Evolutionary conservation across 164 flowering plant species (phyloP).

Genomic region (Warburgia ugandensis): DNA sequence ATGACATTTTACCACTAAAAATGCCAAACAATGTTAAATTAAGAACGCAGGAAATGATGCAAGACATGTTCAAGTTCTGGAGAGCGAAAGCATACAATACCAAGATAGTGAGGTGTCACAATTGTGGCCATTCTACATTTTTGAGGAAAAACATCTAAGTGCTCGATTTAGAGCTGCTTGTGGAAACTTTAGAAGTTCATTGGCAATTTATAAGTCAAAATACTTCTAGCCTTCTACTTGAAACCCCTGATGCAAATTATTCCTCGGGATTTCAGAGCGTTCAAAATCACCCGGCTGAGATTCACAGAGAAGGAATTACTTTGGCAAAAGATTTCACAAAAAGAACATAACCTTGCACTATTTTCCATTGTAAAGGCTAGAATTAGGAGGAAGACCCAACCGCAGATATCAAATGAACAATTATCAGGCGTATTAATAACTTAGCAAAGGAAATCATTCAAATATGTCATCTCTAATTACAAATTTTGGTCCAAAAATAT

Average conservation of each 20-base stretch:
- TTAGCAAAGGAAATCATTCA: neutral
- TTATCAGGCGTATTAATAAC: neutral
- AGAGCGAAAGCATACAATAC: neutral
- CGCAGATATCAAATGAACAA: too few species aligned
- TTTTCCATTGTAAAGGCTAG: too few species aligned
- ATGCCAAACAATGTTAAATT: neutral
- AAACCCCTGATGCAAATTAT: too few species aligned
- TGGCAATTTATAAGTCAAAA: neutral
- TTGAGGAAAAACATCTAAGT: neutral
- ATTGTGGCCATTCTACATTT: neutral
- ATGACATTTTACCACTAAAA: neutral
- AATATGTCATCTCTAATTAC: neutral
- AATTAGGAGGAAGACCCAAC: too few species aligned
- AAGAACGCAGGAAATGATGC: neutral
- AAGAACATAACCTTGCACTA: neutral
- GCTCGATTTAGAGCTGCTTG: neutral
- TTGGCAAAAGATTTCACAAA: neutral
- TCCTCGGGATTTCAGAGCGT: too few species aligned
- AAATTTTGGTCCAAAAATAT: neutral
- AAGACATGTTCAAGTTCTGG: neutral
- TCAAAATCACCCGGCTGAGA: neutral
- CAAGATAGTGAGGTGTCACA: neutral
- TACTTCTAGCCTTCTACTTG: too few species aligned
- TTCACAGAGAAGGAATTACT: neutral
- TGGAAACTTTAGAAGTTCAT: neutral